phyloP scores from a whole-genome alignment of 495 filamentous ascomycete genomes.

The Daldinia bambusicola region DNA sequence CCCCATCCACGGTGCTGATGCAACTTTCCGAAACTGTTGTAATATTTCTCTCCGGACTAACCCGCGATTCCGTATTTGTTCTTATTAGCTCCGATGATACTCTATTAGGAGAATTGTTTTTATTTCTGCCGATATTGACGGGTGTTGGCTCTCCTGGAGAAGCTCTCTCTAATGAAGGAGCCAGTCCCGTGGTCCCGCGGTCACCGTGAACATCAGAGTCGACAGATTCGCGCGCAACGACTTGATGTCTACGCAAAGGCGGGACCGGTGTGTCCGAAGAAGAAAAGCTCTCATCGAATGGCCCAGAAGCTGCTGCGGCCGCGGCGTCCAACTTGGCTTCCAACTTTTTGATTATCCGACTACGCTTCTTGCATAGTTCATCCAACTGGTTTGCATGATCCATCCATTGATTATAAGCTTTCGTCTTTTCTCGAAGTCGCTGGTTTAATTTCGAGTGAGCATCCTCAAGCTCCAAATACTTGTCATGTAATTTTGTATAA shows the following conservation, averaged over 20 bases:
- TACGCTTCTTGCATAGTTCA: constrained; percentile 39
- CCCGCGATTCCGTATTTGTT: neutral
- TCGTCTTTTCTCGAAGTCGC: constrained; percentile 42
- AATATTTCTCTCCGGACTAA: neutral
- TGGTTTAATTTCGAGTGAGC: constrained; percentile 47
- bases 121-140: neutral
- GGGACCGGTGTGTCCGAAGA: constrained; percentile 19
- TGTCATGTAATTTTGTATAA: constrained; percentile 42
- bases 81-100: neutral
- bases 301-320: constrained; percentile 13
- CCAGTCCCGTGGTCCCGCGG: neutral
- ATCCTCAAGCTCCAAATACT: constrained; percentile 48
- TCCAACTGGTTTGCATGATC: constrained; percentile 40
- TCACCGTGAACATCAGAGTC: neutral
- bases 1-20: constrained; percentile 14
- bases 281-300: constrained; percentile 31
- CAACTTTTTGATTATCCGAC: constrained; percentile 44
- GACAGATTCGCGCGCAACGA: neutral
- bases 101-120: neutral
- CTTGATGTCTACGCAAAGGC: constrained; percentile 7
- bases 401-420: constrained; percentile 37
- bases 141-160: constrained; percentile 11
- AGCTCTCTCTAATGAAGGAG: neutral
- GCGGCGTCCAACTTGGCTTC: constrained; percentile 36
- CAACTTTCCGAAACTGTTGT: neutral